phyloP scores from a whole-genome alignment of 2,329 filamentous ascomycete genomes.

The Aspergillaceae sp. region DNA sequence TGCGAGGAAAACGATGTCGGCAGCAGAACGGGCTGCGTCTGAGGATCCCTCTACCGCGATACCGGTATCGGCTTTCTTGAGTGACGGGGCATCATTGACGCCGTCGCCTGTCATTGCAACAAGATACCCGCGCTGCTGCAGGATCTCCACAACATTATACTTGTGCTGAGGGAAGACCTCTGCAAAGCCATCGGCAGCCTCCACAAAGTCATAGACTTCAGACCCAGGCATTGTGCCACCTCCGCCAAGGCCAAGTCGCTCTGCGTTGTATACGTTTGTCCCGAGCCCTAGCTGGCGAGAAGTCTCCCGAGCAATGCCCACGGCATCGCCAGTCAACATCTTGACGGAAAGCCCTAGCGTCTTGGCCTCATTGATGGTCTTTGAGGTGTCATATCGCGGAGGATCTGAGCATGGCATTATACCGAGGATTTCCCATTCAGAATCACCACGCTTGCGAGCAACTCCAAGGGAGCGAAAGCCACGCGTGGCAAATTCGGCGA shows the following conservation, averaged over 20 bases:
- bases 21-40: slow-evolving; percentile 80
- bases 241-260: slow-evolving; percentile 80
- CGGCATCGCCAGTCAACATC: slow-evolving; percentile 92
- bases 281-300: slow-evolving; percentile 85
- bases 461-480: slow-evolving; percentile 92
- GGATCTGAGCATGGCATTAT: slow-evolving; percentile 94
- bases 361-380: slow-evolving; percentile 86
- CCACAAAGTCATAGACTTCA: slow-evolving; percentile 90
- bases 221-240: slow-evolving; percentile 90
- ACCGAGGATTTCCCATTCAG: slow-evolving; percentile 81
- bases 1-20: slow-evolving; percentile 89
- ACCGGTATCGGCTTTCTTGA: slow-evolving; percentile 94
- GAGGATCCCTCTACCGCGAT: slow-evolving; percentile 90
- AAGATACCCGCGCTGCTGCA: slow-evolving; percentile 86
- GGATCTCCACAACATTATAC: slow-evolving; percentile 87
- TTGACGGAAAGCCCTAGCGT: slow-evolving; percentile 81
- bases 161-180: slow-evolving; percentile 95
- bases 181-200: slow-evolving; percentile 89
- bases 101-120: slow-evolving; percentile 95
- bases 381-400: slow-evolving; percentile 80
- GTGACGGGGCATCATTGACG: slow-evolving; percentile 85
- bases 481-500: slow-evolving; percentile 82
- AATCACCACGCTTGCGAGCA: slow-evolving; percentile 76
- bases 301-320: slow-evolving; percentile 86
- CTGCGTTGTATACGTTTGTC: slow-evolving; percentile 89